Conservation (phyloP, 441 rosid species). For the Erodium trifolium region DNA sequence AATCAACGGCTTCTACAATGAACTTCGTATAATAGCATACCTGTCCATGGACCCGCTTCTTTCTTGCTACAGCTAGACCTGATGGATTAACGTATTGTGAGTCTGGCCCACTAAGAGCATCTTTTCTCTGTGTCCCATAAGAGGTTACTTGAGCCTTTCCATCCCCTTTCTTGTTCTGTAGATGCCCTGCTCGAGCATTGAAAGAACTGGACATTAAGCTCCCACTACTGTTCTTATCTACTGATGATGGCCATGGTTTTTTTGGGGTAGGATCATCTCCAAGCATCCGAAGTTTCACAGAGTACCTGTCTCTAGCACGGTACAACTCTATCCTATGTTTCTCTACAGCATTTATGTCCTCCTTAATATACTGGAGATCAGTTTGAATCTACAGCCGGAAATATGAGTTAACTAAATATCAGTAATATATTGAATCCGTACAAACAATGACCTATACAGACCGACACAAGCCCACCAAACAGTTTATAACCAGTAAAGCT, state of each 20-base stretch:
- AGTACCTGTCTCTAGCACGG: slow-evolving; percentile 70
- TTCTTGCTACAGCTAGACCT: slow-evolving; percentile 59
- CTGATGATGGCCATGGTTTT: slow-evolving; percentile 50
- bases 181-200: slow-evolving; percentile 49
- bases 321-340: slow-evolving; percentile 79
- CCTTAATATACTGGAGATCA: slow-evolving; percentile 85
- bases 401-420: slow-evolving; percentile 9
- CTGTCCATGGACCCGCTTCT: slow-evolving; percentile 88
- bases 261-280: slow-evolving; percentile 71
- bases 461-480: neutral
- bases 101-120: slow-evolving; percentile 55
- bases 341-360: slow-evolving; percentile 84
- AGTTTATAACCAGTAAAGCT: neutral
- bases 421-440: neutral
- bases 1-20: neutral
- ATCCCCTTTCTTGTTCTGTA: slow-evolving; percentile 55
- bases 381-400: slow-evolving; percentile 50
- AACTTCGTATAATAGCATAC: slow-evolving; percentile 30
- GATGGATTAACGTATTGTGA: slow-evolving; percentile 63
- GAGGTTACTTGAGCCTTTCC: slow-evolving; percentile 60
- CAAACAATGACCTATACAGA: neutral
- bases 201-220: slow-evolving; percentile 41
- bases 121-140: slow-evolving; percentile 65
- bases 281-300: slow-evolving; percentile 73
- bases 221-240: slow-evolving; percentile 48